phyloP scores from a whole-genome alignment of 306 rosid species.

The Echinosophora koreensis region DNA sequence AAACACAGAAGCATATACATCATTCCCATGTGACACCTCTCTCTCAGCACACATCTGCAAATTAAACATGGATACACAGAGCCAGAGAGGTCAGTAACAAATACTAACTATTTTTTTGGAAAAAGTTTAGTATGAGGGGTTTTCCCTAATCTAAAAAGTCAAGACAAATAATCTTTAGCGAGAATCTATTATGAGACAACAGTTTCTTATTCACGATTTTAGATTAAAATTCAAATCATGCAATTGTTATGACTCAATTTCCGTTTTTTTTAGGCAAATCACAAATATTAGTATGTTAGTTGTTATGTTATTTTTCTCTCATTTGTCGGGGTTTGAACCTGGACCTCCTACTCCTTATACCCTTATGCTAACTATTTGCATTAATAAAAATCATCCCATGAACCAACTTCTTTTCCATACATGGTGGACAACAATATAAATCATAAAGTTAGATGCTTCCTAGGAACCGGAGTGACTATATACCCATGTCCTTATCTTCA shows the following conservation, averaged over 20 bases:
- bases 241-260: neutral
- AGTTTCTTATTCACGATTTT: no score
- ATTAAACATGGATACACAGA: neutral
- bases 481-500: constrained; percentile 13
- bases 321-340: no score
- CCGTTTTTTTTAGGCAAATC: no score
- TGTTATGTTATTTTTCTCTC: no score
- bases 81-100: neutral
- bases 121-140: neutral
- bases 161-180: no score
- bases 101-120: neutral
- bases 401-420: constrained; percentile 7
- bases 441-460: neutral
- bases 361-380: neutral
- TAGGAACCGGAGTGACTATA: neutral
- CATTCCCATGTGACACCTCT: constrained; percentile 27
- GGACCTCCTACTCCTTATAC: no score
- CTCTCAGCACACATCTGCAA: constrained; percentile 18
- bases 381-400: constrained; percentile 12
- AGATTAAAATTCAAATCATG: neutral
- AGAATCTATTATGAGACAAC: neutral
- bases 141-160: neutral
- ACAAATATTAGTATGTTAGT: no score
- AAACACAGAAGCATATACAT: constrained; percentile 8
- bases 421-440: neutral